Percentiles rank a stretch among this genome's conserved stretches.
phyloP scores from a whole-genome alignment of 2,329 filamentous ascomycete species.

The Fusarium mangiferae region DNA sequence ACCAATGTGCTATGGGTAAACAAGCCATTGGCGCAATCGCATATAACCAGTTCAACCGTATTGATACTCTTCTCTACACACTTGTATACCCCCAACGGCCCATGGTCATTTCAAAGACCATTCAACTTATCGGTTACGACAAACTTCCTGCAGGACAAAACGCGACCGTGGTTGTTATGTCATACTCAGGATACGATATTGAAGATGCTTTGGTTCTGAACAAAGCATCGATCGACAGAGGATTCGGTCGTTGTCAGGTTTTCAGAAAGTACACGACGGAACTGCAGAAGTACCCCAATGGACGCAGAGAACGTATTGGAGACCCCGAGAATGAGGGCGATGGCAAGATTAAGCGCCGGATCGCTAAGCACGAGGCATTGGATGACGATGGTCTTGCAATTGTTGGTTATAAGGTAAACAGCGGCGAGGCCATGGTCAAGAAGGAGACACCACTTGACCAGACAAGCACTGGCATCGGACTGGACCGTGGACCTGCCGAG shows the following conservation, averaged over 20 bases:
- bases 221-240: conserved; percentile 93
- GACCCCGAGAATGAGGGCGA: conserved; percentile 66
- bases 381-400: conserved; percentile 89
- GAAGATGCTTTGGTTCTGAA: conserved; percentile 97
- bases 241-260: conserved; percentile 97
- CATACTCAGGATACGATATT: conserved; percentile 98
- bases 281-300: conserved; percentile 89
- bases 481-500: conserved; percentile 70
- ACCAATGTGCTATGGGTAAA: conserved; percentile 99
- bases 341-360: conserved; percentile 68
- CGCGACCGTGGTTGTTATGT: conserved; percentile 98
- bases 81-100: conserved; percentile 98
- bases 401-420: conserved; percentile 81
- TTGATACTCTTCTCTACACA: conserved; percentile 94
- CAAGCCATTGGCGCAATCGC: conserved; percentile 99
- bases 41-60: conserved; percentile 96
- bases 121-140: conserved; percentile 96
- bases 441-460: conserved; percentile 88
- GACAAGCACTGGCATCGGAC: conserved; percentile 75
- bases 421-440: conserved; percentile 88
- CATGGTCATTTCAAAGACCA: conserved; percentile 97
- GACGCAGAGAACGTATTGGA: conserved; percentile 74
- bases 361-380: conserved; percentile 76
- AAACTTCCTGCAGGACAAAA: conserved; percentile 97
- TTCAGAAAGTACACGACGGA: conserved; percentile 92